Evolutionary conservation across 2,329 filamentous ascomycete genomes (phyloP).

Genomic region (Phialophora macrospora): DNA sequence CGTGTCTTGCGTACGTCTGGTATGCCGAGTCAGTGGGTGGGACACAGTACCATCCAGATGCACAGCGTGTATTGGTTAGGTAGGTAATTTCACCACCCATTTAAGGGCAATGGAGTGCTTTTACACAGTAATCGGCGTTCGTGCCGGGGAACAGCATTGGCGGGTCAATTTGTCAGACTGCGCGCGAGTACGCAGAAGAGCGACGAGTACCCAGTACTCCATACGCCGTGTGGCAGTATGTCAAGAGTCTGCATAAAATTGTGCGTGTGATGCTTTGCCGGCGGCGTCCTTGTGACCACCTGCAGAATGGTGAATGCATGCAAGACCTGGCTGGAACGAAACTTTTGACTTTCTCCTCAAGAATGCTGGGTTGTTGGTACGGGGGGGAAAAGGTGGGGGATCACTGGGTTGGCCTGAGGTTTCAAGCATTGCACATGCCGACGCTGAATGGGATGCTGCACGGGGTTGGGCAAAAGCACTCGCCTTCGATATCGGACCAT

Average conservation of each 20-base stretch:
- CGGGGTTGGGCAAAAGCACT: too few species aligned
- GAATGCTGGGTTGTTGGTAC: neutral
- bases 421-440: neutral
- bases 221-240: too few species aligned
- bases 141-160: neutral
- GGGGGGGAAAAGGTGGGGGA: slow-evolving; percentile 3
- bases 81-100: too few species aligned
- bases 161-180: neutral
- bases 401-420: neutral
- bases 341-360: neutral
- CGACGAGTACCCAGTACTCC: too few species aligned
- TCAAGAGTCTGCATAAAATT: slow-evolving; percentile 4
- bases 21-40: too few species aligned
- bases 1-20: too few species aligned
- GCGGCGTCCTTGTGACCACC: slow-evolving; percentile 21
- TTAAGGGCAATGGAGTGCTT: neutral
- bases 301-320: slow-evolving; percentile 13
- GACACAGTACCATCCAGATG: too few species aligned
- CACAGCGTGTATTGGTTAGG: too few species aligned
- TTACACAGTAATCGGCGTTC: too few species aligned
- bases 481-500: too few species aligned
- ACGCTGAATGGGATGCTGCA: neutral
- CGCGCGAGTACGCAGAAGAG: too few species aligned
- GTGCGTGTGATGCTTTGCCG: slow-evolving; percentile 12
- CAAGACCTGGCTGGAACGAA: neutral